These are phyloP conservation scores for Mortierella sp. DNA, from an alignment of 371 early-diverging fungal species.

Conservation along the genomic window DNA sequence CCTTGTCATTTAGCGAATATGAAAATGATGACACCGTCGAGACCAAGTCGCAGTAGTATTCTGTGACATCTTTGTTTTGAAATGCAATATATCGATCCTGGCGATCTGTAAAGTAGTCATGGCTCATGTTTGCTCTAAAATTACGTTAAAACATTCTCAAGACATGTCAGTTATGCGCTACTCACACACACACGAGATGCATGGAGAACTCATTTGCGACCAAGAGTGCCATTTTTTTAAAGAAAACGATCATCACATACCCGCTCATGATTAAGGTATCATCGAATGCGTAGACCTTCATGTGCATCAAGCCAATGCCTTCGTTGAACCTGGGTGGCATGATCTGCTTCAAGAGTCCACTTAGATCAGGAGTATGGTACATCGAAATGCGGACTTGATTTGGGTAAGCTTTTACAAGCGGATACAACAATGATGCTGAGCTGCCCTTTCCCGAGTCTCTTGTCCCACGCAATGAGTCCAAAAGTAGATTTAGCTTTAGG, in stretches of 20 bases:
- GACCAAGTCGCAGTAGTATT: slow-evolving; percentile 81
- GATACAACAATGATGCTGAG: slow-evolving; percentile 77
- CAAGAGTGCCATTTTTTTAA: too few relatives aligned
- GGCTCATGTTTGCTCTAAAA: slow-evolving; percentile 92
- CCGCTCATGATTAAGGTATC: slow-evolving; percentile 90
- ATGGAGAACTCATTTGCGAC: too few relatives aligned
- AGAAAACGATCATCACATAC: slow-evolving; percentile 56
- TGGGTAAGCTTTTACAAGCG: slow-evolving; percentile 76
- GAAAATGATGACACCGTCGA: slow-evolving; percentile 74
- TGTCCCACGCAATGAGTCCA: slow-evolving; percentile 92
- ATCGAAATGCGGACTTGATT: slow-evolving; percentile 76
- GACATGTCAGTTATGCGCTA: neutral
- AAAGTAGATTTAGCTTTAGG: slow-evolving; percentile 77
- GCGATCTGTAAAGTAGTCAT: slow-evolving; percentile 94
- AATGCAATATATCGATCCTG: slow-evolving; percentile 95
- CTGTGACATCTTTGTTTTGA: slow-evolving; percentile 65
- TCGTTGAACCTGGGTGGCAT: slow-evolving; percentile 94
- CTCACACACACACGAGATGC: too few relatives aligned
- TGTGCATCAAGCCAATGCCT: slow-evolving; percentile 93
- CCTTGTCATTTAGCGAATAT: slow-evolving; percentile 62
- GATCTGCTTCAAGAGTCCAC: slow-evolving; percentile 74
- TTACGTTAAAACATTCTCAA: neutral
- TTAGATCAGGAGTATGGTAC: slow-evolving; percentile 90
- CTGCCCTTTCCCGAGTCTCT: slow-evolving; percentile 72
- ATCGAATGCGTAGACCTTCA: slow-evolving; percentile 94